Percentiles rank a stretch among this genome's conserved stretches.
Evolutionary conservation across 495 filamentous ascomycete species (phyloP).

Genomic region (Xylaria venustula): DNA sequence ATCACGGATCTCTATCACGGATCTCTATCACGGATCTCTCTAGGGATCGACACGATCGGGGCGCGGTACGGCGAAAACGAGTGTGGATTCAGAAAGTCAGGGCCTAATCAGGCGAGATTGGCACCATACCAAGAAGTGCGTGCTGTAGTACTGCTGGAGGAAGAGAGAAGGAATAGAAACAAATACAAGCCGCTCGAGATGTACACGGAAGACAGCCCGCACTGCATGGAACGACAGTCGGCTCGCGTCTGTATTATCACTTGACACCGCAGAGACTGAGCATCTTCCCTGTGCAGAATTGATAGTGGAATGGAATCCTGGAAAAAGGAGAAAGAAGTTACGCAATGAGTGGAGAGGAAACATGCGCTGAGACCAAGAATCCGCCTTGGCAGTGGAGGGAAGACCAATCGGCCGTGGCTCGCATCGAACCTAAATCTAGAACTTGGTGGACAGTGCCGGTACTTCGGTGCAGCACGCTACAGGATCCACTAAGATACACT

Average conservation of each 20-base stretch:
- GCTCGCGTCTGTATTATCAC: constrained; percentile 7
- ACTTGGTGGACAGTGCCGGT: too few species aligned
- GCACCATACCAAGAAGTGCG: too few species aligned
- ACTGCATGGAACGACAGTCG: constrained; percentile 2
- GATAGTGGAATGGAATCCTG: neutral
- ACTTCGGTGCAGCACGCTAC: too few species aligned
- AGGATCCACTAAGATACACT: too few species aligned
- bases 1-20: neutral
- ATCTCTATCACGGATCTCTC: neutral
- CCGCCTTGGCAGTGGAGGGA: neutral
- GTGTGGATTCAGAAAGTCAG: neutral
- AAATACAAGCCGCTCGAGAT: constrained; percentile 8
- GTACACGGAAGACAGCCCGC: neutral
- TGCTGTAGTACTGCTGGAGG: too few species aligned
- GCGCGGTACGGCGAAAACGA: constrained; percentile 1
- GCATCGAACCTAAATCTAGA: constrained; percentile 1
- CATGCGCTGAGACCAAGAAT: constrained; percentile 1
- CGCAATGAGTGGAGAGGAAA: constrained; percentile 10
- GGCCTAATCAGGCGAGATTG: neutral
- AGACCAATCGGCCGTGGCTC: constrained; percentile 1
- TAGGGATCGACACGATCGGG: neutral
- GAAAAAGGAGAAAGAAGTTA: neutral
- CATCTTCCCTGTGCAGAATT: neutral
- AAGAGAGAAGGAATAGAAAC: neutral
- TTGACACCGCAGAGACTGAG: constrained; percentile 5